Evolutionary conservation across 176 grass and related monocot genomes (phyloP), one percentile per base, ranked within the genome.

Genomic region (Zea luxurians): DNA sequence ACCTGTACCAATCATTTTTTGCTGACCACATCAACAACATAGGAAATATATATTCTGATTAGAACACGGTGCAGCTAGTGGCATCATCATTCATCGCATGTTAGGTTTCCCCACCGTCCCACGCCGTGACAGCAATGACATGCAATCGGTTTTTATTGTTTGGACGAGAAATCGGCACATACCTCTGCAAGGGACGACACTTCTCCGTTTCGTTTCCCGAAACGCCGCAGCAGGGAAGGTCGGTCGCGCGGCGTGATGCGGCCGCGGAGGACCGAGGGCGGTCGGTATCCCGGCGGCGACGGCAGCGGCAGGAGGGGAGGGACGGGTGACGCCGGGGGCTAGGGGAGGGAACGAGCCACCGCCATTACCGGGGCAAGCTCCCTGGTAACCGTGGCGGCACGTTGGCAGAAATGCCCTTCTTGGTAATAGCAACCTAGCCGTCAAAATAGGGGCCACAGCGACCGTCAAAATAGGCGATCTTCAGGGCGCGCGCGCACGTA

Each of bases 401-500:
- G 46, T 8, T 66, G 75, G 7, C 53, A 55, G 76, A 15, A 47
- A 50, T 61, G 75, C 61, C 75, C 75, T 62, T 79, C 68, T 48
- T 76, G 55, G 52, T 54, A 75, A 64, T 78, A 78, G 66, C 81
- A 66, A 80, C 70, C 86, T 4, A 77, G 37, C 73, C 78, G 73
- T 11, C 57, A 62, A 87, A 78, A 77, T 59, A 64, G 71, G 61
- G 61, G 44, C 4, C 5, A 6, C 67, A 9, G 44, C 8, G 34
- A 27, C 27, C 27, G 27, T 27, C 27, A 27, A 27, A 27, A 27
- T 27, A 27, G 4, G 42, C 4, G 41, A 46, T 46, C 66, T 12
- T 6, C 66, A 34, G 4, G n/a, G 12, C 65, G 65, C 27, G 27
- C 27, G 27, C 1, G 27, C 27, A 27, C 27, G 27, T 27, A 27